Conservation (phyloP, 2,329 filamentous ascomycete genomes). For the Cladosporium oxysporum region DNA sequence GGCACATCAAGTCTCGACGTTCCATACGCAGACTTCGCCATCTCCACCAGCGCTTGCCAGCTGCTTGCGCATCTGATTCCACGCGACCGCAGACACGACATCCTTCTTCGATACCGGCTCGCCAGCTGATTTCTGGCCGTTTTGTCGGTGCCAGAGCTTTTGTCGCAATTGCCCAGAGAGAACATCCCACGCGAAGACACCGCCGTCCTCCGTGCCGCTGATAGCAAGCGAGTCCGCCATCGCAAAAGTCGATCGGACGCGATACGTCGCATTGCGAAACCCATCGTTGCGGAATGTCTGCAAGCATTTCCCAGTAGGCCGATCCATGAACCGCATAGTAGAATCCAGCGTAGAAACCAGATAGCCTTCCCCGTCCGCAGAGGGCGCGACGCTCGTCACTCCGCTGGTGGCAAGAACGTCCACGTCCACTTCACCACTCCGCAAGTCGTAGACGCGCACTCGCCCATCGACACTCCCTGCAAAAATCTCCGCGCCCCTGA, state of each 20-base stretch:
- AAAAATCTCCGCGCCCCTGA: conserved; percentile 58
- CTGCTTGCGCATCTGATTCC: conserved; percentile 48
- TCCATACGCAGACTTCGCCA: conserved; percentile 43
- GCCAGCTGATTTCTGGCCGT: conserved; percentile 26
- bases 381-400: conserved; percentile 75
- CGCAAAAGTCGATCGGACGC: conserved; percentile 76
- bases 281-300: conserved; percentile 65
- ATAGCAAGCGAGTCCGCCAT: conserved; percentile 75
- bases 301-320: conserved; percentile 70
- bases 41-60: conserved; percentile 54
- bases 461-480: conserved; percentile 82
- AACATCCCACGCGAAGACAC: conserved; percentile 80
- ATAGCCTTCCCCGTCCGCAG: conserved; percentile 71
- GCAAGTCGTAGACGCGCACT: conserved; percentile 78
- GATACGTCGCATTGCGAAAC: conserved; percentile 66
- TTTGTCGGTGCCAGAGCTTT: conserved; percentile 53
- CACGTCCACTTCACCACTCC: conserved; percentile 68
- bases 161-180: conserved; percentile 69
- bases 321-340: conserved; percentile 77
- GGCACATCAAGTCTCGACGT: conserved; percentile 19
- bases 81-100: conserved; percentile 51
- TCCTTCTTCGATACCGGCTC: conserved; percentile 46
- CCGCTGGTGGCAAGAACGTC: conserved; percentile 56
- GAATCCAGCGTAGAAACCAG: conserved; percentile 77
- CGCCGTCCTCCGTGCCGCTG: conserved; percentile 77